phyloP scores from a whole-genome alignment of 805 yeast species.

The Schwanniomyces occidentalis region DNA sequence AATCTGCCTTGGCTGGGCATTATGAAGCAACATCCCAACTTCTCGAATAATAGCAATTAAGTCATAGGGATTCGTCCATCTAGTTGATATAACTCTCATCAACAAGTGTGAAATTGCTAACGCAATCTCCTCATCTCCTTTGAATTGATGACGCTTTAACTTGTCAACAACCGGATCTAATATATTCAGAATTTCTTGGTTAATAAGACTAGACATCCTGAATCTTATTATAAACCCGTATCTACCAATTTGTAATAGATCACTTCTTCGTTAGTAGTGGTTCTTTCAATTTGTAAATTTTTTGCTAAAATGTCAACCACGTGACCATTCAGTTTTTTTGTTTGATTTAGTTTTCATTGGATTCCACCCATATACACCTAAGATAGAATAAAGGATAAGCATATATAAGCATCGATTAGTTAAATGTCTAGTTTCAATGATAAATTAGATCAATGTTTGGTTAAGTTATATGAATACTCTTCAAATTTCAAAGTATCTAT shows the following conservation, averaged over 20 bases:
- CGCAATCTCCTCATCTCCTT: slow-evolving; percentile 81
- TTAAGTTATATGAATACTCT: slow-evolving; percentile 32
- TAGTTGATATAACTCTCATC: slow-evolving; percentile 82
- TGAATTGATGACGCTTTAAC: slow-evolving; percentile 80
- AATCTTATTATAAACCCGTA: too few species aligned
- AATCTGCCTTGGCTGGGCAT: slow-evolving; percentile 87
- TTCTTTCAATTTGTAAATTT: too few species aligned
- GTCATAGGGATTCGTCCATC: slow-evolving; percentile 81
- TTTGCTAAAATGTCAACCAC: too few species aligned
- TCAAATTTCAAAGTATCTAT: slow-evolving; percentile 30
- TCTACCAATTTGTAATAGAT: too few species aligned
- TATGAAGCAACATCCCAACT: slow-evolving; percentile 67
- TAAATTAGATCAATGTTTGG: slow-evolving; percentile 22
- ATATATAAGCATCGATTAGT: neutral
- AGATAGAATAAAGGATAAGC: neutral
- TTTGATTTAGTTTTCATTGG: too few species aligned
- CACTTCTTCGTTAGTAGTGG: too few species aligned
- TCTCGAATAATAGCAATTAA: slow-evolving; percentile 69
- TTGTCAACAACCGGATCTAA: slow-evolving; percentile 44
- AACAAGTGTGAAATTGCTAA: slow-evolving; percentile 83
- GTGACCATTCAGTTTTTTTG: too few species aligned
- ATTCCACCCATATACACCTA: too few species aligned
- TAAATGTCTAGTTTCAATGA: slow-evolving; percentile 19
- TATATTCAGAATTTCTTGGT: slow-evolving; percentile 34
- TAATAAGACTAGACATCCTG: slow-evolving; percentile 10